These are phyloP conservation scores for Margaritispora aquatica DNA, from an alignment of 495 filamentous ascomycete species.

Conservation along the genomic window DNA sequence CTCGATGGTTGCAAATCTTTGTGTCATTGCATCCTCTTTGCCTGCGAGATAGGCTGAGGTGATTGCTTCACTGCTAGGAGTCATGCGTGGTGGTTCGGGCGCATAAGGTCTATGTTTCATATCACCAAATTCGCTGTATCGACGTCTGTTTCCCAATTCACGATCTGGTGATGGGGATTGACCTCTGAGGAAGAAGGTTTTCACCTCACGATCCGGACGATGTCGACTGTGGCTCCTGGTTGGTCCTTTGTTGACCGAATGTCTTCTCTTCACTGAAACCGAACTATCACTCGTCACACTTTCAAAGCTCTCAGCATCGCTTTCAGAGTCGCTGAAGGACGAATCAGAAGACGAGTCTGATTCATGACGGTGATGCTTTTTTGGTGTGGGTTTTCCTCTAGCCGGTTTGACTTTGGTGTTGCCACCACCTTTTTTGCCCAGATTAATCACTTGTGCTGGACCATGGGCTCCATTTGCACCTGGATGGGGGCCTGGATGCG, in stretches of 20 bases:
- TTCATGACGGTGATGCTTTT: background rate
- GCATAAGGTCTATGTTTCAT: background rate
- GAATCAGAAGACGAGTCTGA: background rate
- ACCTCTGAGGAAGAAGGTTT: background rate
- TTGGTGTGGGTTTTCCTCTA: background rate
- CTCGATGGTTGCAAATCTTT: slow-evolving; percentile 9
- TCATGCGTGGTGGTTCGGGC: slow-evolving; percentile 15
- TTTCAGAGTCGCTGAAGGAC: background rate
- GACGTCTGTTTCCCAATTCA: background rate
- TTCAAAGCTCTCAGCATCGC: background rate
- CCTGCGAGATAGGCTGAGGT: slow-evolving; percentile 21
- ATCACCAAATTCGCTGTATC: background rate
- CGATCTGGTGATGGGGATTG: background rate
- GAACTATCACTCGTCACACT: background rate
- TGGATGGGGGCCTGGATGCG: background rate
- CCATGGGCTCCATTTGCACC: background rate
- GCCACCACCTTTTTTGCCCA: background rate
- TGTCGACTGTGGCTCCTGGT: background rate
- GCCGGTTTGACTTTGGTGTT: background rate
- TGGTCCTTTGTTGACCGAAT: background rate
- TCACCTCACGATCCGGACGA: background rate
- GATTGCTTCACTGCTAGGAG: slow-evolving; percentile 5
- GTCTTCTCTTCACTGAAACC: background rate
- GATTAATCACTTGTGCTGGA: background rate
- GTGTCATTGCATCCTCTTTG: slow-evolving; percentile 13